Percentiles rank a stretch among this genome's conserved stretches.
Conservation (phyloP, 106 monocot genomes). For the Alisma plantagoaquatica region DNA sequence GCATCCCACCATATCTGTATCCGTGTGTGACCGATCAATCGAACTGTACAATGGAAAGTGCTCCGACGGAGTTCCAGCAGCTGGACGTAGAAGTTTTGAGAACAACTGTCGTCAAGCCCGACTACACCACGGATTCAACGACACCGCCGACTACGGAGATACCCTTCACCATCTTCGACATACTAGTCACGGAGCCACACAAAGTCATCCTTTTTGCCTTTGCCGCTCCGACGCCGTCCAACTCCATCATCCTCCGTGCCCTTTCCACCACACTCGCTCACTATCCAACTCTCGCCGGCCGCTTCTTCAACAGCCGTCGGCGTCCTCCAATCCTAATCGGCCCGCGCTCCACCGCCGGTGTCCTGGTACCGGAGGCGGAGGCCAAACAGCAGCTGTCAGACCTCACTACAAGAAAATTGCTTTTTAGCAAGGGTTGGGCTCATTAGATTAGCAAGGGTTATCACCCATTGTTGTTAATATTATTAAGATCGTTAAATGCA, state of each 20-base stretch:
- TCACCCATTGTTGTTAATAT: too few species aligned
- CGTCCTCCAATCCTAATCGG: conserved; percentile 8
- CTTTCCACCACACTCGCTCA: conserved; percentile 17
- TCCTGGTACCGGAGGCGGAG: conserved; percentile 17
- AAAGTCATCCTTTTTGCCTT: conserved; percentile 24
- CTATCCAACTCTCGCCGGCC: conserved; percentile 18
- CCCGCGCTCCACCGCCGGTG: conserved; percentile 20
- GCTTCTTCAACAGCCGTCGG: background rate
- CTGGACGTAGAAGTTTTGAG: too few species aligned
- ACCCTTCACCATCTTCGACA: conserved; percentile 31
- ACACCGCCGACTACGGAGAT: background rate
- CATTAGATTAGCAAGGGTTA: too few species aligned
- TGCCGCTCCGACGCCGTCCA: too few species aligned
- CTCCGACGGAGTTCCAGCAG: too few species aligned
- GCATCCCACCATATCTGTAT: too few species aligned
- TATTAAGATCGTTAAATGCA: too few species aligned
- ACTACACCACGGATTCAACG: too few species aligned
- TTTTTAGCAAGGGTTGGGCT: too few species aligned
- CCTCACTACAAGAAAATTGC: too few species aligned
- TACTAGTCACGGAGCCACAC: conserved; percentile 19
- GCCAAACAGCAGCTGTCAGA: conserved; percentile 13
- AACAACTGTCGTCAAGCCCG: conserved; percentile 4
- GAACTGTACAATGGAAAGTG: too few species aligned
- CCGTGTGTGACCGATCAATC: too few species aligned
- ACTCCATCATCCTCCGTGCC: conserved; percentile 19